Base-by-base conservation (phyloP, 2,329 filamentous ascomycete genomes). In the Clonostachys byssicola region DNA sequence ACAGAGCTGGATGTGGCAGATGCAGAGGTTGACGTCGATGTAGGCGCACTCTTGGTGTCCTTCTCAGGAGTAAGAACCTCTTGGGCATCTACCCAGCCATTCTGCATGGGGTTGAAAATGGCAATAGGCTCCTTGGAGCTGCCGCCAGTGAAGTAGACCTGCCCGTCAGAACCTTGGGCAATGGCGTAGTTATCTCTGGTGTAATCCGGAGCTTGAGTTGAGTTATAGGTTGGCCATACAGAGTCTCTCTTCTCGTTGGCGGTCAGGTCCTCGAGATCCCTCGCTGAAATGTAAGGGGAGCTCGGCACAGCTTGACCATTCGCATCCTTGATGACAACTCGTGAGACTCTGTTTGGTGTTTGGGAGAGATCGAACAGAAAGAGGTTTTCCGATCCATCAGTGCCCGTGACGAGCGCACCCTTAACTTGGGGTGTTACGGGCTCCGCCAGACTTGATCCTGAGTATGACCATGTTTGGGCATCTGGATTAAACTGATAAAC, bases 61-160 rank as follows among this genome's bases (percentile, higher is more conserved):
- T 53, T 52, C 51, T 54, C 49, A 42, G 53, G 49, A 17, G 68
- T 72, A 51, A 95, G 81, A 20, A 89, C 64, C 7, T 76, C 67
- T 0, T 80, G 80, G 1, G 88, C 75, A 60, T 96, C 85, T 18
- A 87, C 66, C 92, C 92, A 97, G 42, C 75, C 71, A 62, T 96
- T 96, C 42, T 81, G 67, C 12, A 75, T 78, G 41, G 83, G 82
- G 57, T 95, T 77, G 65, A 96, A 97, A 50, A 96, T 81, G 53
- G 78, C 81, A 6, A 97, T 60, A 0, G 87, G 77, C 50, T 88
- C 78, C 2, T 85, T 69, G 6, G 72, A 65, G 55, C 79, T 83
- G 23, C 91, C 91, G 41, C 91, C 89, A n/a, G 86, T 83, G 50
- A 95, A 82, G 13, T 94, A 86, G 2, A 92, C 80, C 53, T 85